phyloP scores from a whole-genome alignment of 139 green algal species.

The Chlorella sp. region DNA sequence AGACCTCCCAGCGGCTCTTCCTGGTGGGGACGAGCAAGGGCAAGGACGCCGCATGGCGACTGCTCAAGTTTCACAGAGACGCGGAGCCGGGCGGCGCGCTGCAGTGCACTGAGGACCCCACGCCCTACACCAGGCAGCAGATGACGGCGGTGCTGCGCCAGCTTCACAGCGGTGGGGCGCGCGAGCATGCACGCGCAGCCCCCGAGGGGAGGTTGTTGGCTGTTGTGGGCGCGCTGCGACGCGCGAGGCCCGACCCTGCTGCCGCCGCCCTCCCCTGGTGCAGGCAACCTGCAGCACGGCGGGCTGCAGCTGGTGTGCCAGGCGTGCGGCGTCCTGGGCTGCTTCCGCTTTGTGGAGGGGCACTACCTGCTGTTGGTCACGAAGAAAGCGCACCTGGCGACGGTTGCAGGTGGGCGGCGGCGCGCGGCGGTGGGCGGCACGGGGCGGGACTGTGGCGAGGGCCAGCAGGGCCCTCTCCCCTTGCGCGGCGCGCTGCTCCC shows the following conservation, averaged over 20 bases:
- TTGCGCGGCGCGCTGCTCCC: neutral
- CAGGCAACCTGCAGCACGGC: constrained; percentile 46
- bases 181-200: too few relatives aligned
- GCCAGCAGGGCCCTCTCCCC: too few relatives aligned
- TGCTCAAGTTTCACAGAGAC: constrained; percentile 59
- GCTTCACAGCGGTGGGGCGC: constrained; percentile 41
- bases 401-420: constrained; percentile 61
- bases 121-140: constrained; percentile 58
- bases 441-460: too few relatives aligned
- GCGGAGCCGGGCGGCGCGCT: constrained; percentile 20
- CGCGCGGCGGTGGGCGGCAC: neutral
- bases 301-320: constrained; percentile 60
- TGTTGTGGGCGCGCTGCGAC: neutral
- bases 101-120: constrained; percentile 57
- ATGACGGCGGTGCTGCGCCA: constrained; percentile 46
- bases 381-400: constrained; percentile 64
- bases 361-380: constrained; percentile 94
- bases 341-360: constrained; percentile 52
- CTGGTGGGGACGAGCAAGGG: neutral
- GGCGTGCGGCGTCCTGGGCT: constrained; percentile 77
- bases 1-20: constrained; percentile 12
- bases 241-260: neutral
- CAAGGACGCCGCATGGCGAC: constrained; percentile 12
- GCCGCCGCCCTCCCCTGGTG: neutral
- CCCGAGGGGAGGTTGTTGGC: too few relatives aligned